A percentile compares a stretch with the other conserved stretches of the same genome.
These are phyloP conservation scores for Neonectria neomacrospora DNA, from an alignment of 2,329 filamentous ascomycete genomes.

Conservation along the genomic window DNA sequence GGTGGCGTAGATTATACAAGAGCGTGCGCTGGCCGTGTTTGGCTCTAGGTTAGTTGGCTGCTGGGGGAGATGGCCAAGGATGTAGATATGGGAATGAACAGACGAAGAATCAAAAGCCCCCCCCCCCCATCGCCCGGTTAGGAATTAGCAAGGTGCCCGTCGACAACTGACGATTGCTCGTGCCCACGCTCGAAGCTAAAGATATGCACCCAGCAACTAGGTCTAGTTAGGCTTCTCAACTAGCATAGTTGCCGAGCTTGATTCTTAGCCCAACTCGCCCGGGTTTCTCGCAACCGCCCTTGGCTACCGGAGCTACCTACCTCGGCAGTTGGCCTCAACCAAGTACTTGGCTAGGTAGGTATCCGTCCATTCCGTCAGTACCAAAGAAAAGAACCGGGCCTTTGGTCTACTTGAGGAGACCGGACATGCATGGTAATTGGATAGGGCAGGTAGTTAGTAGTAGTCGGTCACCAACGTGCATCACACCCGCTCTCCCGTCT, in stretches of 20 bases:
- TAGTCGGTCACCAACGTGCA: background rate
- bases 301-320: too few species aligned
- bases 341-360: background rate
- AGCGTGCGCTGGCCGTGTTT: background rate
- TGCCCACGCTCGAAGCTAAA: slow-evolving; percentile 6
- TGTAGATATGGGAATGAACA: too few species aligned
- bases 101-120: background rate
- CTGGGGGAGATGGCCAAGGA: too few species aligned
- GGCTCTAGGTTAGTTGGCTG: slow-evolving; percentile 10
- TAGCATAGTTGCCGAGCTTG: slow-evolving; percentile 7
- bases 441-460: background rate
- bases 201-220: slow-evolving; percentile 13
- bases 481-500: slow-evolving; percentile 4
- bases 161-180: background rate
- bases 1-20: slow-evolving; percentile 1
- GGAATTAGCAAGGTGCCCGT: background rate
- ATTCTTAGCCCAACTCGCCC: background rate
- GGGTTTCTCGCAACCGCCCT: background rate
- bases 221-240: too few species aligned
- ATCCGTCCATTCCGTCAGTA: background rate
- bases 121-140: background rate
- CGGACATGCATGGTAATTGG: background rate
- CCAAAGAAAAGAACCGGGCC: background rate
- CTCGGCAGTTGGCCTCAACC: background rate
- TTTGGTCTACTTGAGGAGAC: background rate